Base-by-base conservation (phyloP, 768 basidiomycete genomes). In the Pleurotus pulmonarius region DNA sequence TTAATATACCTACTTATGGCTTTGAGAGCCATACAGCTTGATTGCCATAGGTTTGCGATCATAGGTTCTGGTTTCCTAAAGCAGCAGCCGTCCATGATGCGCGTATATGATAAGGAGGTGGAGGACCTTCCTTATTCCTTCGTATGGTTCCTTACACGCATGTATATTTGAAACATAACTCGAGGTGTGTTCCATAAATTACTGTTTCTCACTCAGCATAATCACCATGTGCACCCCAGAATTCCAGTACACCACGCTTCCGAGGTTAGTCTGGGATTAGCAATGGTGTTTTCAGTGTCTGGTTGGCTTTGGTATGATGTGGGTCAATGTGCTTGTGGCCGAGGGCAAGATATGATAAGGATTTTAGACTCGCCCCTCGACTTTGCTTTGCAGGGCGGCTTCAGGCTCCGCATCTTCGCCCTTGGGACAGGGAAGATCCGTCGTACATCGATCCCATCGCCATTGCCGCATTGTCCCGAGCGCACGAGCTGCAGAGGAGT, bases 1-100 rank as follows among this genome's bases (percentile, higher is more conserved):
- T 34, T 41, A 53, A 53, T 53, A 53, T 53, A 22, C 16, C 51
- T 53, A 53, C 39, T 53, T 53, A 40, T 53, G 29, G 29, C 29
- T 11, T 34, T 34, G 29, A 34, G 29, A 34, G 29, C 29, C 29
- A 34, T 34, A 34, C 29, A 34, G 20, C 41, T 44, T 44, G n/a
- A 44, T n/a, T 44, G n/a, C 20, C n/a, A 16, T 16, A 44, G 41
- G 20, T 16, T 22, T 44, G 41, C 11, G 41, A 44, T n/a, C 20
- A 44, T 44, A n/a, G n/a, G 41, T 44, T 44, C 13, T 44, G 20
- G n/a, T 44, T 44, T 44, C 41, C 41, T 22, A 44, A 44, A 44
- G 13, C 12, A 44, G 41, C 20, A 11, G 41, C 41, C 20, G n/a
- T 5, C 41, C 41, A 44, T 44, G 41, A n/a, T 22, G 18, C 25